Evolutionary conservation across 345 rosid species (phyloP), one percentile per base, ranked within the genome.

Genomic region (Aquilaria yunnanensis): DNA sequence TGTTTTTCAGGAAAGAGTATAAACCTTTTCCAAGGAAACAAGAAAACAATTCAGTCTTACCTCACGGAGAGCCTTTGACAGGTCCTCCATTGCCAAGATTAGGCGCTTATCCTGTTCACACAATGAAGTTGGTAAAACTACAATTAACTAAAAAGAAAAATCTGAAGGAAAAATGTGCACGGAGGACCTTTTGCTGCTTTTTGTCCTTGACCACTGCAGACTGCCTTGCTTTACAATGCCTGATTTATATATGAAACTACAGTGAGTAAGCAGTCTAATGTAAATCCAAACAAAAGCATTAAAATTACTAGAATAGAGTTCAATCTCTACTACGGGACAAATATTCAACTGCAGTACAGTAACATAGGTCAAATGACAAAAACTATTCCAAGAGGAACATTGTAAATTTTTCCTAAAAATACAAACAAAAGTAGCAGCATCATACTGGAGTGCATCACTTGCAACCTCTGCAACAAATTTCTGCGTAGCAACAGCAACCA

Each of bases 391-490:
- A 16, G 23, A 16, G 23, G 23, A 16, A 16, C 23, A 37, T 37
- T 37, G 2, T 37, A 37, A 8, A 8, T 37, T 37, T 37, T 37
- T 8, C 43, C 43, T 37, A 37, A 2, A 37, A 37, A 8, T 37
- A 3, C 43, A 37, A 37, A 37, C 7, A 51, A 64, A 65, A 66
- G 51, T 47, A 13, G 47, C 30, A 48, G 59, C 14, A 67, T 46
- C 89, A 61, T 85, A 92, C 95, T 79, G 89, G 64, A 94, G 95
- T 33, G 99, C 92, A 54, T 94, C 95, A 9, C 75, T 79, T 53
- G 97, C 99, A 70, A 94, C 94, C 75, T 94, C 99, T 9, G 97
- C 72, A 63, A 94, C 91, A 29, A 90, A 94, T 78, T 94, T 94
- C 70, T 90, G 99, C 10, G 99, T 94, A 46, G 97, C 99, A 72